Base-by-base conservation (phyloP, 768 basidiomycete genomes). In the Lenzites betulinus region DNA sequence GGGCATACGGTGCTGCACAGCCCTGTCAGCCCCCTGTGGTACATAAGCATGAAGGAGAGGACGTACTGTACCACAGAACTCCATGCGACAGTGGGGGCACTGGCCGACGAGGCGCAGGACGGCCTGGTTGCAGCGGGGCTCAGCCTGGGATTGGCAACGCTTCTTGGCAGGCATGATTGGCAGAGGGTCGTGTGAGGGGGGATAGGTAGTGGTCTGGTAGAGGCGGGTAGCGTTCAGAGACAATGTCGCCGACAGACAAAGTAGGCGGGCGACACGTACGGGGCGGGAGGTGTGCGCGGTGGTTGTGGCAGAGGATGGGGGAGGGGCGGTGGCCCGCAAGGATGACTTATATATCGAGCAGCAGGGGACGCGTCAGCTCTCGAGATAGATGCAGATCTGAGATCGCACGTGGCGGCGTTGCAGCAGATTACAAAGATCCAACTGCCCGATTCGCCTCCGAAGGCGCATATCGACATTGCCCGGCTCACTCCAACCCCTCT, bases 101-200 rank as follows among this genome's bases (percentile, higher is more conserved):
- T 90, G 84, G 6, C 93, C 93, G 42, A 92, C 90, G 65, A 95
- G 87, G 65, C 92, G 87, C 51, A 94, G 80, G 2, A 85, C 89
- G 7, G 92, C 90, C 62, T 85, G 86, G 68, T 82, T 89, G 80
- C 93, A 95, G 60, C 83, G 84, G 53, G 74, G 67, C 63, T 79
- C 79, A 16, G 74, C 63, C 58, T 78, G 77, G 74, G 88, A 83
- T 74, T 92, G 89, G 79, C 92, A 94, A 70, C 91, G 90, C 74
- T 92, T 92, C 89, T 92, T 93, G 70, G 83, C 79, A 67, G 90
- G 80, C 92, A 93, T 93, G 63, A 11, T 59, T 68, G 64, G 46
- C 42, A 41, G 38, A 42, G 46, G 41, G 64, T 70, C 63, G 63
- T 64, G 66, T 64, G 64, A 50, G 62, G 38, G 33, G 67, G 52